These are phyloP conservation scores for Sarocladium brachiariae DNA, from an alignment of 2,329 filamentous ascomycete species.

Conservation along the genomic window DNA sequence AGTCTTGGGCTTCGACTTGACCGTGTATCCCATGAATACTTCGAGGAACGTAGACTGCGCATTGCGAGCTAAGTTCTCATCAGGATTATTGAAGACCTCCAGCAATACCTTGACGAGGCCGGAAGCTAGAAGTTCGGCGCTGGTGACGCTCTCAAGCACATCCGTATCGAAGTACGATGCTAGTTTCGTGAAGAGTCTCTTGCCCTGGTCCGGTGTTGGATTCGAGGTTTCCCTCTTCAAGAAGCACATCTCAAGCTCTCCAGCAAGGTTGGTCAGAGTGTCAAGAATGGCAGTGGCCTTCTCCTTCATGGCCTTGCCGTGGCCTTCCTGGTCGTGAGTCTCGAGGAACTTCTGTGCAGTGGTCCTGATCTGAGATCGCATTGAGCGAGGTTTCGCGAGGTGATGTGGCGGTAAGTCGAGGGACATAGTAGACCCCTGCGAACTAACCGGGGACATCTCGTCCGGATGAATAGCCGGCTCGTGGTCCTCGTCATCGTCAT, in stretches of 20 bases:
- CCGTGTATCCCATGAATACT: slow-evolving; percentile 77
- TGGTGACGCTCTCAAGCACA: slow-evolving; percentile 87
- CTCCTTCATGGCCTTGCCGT: slow-evolving; percentile 64
- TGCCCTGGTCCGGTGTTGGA: slow-evolving; percentile 44
- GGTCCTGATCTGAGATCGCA: slow-evolving; percentile 61
- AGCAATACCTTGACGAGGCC: slow-evolving; percentile 81
- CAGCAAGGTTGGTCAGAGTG: slow-evolving; percentile 63
- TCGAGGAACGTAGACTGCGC: slow-evolving; percentile 82
- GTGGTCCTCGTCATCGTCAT: slow-evolving; percentile 42
- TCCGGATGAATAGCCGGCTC: slow-evolving; percentile 15
- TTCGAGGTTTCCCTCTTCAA: slow-evolving; percentile 43
- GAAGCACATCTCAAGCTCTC: slow-evolving; percentile 67
- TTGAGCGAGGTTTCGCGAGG: slow-evolving; percentile 43
- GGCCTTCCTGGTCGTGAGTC: slow-evolving; percentile 69
- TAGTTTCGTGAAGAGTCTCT: slow-evolving; percentile 64
- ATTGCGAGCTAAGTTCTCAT: slow-evolving; percentile 52
- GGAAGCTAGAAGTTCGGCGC: slow-evolving; percentile 86
- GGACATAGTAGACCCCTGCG: slow-evolving; percentile 59
- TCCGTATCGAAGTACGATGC: slow-evolving; percentile 84
- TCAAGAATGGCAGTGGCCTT: slow-evolving; percentile 72
- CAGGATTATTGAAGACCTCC: slow-evolving; percentile 69
- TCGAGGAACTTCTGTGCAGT: slow-evolving; percentile 80
- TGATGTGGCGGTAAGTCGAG: slow-evolving; percentile 47
- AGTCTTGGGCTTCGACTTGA: slow-evolving; percentile 59
- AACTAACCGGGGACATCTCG: slow-evolving; percentile 54